Percentiles rank a stretch among this genome's conserved stretches.
These are phyloP conservation scores for Alternaria atra DNA, from an alignment of 2,329 filamentous ascomycete genomes.

Conservation along the genomic window DNA sequence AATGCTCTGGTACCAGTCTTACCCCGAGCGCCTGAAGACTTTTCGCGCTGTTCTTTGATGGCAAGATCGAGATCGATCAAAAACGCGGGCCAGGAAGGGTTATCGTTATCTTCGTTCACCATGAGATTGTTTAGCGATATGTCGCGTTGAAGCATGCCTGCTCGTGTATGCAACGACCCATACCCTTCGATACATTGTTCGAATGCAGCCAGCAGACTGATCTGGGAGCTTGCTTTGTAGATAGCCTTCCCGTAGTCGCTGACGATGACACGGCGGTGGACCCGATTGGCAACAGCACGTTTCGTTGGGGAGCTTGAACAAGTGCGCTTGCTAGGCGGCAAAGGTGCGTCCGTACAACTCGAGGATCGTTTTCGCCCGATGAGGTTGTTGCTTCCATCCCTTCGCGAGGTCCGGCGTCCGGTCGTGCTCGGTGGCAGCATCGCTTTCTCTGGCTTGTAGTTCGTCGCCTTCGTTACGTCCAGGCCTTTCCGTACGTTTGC, in stretches of 20 bases:
- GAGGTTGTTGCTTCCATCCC: slow-evolving; percentile 18
- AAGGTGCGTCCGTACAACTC: slow-evolving; percentile 39
- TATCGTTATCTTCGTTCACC: slow-evolving; percentile 56
- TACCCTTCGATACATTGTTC: slow-evolving; percentile 53
- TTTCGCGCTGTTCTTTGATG: slow-evolving; percentile 47
- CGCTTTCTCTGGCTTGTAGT: too few species aligned
- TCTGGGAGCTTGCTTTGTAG: too few species aligned
- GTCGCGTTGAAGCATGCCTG: slow-evolving; percentile 55
- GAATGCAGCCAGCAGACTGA: too few species aligned
- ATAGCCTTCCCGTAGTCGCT: slow-evolving; percentile 54
- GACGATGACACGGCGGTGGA: slow-evolving; percentile 55
- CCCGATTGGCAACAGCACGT: slow-evolving; percentile 39
- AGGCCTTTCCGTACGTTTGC: too few species aligned
- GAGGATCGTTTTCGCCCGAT: slow-evolving; percentile 20
- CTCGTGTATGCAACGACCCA: slow-evolving; percentile 31
- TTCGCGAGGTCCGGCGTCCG: slow-evolving; percentile 25
- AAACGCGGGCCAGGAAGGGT: slow-evolving; percentile 52
- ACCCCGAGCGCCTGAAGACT: slow-evolving; percentile 51
- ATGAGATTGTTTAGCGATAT: slow-evolving; percentile 60
- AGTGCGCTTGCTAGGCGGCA: slow-evolving; percentile 16
- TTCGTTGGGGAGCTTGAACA: slow-evolving; percentile 22
- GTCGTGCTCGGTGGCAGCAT: slow-evolving; percentile 24
- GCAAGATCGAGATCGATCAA: slow-evolving; percentile 55
- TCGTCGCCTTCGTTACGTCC: too few species aligned
- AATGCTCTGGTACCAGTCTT: slow-evolving; percentile 59